Base-by-base conservation (phyloP, 1,284 basidiomycete species). In the Spongiforma sp. region DNA sequence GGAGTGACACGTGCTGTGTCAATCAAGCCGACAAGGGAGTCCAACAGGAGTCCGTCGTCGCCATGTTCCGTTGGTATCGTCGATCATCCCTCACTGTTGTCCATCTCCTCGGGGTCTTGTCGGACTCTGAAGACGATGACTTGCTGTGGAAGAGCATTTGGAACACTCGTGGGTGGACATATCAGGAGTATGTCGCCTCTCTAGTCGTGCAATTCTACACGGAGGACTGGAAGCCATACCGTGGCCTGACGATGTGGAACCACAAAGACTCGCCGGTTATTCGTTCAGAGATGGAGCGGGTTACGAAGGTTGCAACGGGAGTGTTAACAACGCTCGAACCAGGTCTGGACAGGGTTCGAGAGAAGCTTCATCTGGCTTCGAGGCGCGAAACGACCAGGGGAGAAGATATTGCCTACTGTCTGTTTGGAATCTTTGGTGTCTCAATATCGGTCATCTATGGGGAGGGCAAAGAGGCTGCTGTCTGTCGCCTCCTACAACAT, bases 401-500 rank as follows among this genome's bases (percentile, higher is more conserved):
- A 14, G 64, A 65, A 26, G 64, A 65, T 17, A 37, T 37, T 4
- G 64, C 64, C 4, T 65, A 65, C 34, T 65, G 59, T 5, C 28
- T 65, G 19, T 55, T 41, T 6, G 63, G 63, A 2, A 64, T 64
- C 12, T 64, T 64, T 37, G 30, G 55, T 36, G 36, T 9, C 17
- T 24, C 63, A 7, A 24, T 65, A 6, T 36, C 63, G 17, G 43
- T 65, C 28, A 55, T 64, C 5, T 64, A 62, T 14, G 63, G 63
- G 30, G 63, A 64, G 34, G 63, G 64, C 2, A 32, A 54, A 9
- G 41, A 19, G 2, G 63, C 30, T 9, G 52, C 63, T 1, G 52
- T 65, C 3, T 64, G 64, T 41, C 63, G 63, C 2, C 57, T 65
- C 8, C 33, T 65, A 11, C 59, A 66, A 24, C 46, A 65, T 11